These are phyloP conservation scores for Byssoonygena ceratinophila DNA, from an alignment of 2,329 filamentous ascomycete genomes.

Conservation along the genomic window DNA sequence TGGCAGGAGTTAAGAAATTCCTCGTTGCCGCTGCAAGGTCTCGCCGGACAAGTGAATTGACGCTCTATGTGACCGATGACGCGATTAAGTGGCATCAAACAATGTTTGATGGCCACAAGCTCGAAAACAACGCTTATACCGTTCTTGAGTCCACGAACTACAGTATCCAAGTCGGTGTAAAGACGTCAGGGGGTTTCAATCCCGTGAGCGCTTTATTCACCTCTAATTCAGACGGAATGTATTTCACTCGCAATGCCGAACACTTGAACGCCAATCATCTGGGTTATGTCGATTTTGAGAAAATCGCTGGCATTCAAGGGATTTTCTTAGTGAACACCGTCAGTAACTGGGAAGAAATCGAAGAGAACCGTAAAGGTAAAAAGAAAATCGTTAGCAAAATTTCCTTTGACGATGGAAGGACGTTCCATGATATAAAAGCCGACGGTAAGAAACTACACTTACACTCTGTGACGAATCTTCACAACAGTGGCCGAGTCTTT, in stretches of 20 bases:
- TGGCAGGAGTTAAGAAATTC: slow-evolving; percentile 77
- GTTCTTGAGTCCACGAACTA: slow-evolving; percentile 94
- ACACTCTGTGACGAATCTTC: slow-evolving; percentile 79
- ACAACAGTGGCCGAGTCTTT: slow-evolving; percentile 76
- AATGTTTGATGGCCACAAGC: slow-evolving; percentile 74
- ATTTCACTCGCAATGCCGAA: slow-evolving; percentile 83
- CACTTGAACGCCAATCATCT: slow-evolving; percentile 73
- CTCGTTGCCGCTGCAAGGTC: slow-evolving; percentile 74
- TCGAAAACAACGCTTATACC: slow-evolving; percentile 79
- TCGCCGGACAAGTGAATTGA: slow-evolving; percentile 74
- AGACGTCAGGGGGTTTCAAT: slow-evolving; percentile 46
- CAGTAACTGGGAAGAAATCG: slow-evolving; percentile 69
- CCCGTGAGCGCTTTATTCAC: slow-evolving; percentile 84
- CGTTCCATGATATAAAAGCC: slow-evolving; percentile 62
- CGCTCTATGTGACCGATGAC: slow-evolving; percentile 79
- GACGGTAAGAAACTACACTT: slow-evolving; percentile 65
- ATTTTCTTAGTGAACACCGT: slow-evolving; percentile 85
- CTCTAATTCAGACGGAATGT: slow-evolving; percentile 94
- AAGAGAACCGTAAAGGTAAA: slow-evolving; percentile 48
- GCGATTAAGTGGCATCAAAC: slow-evolving; percentile 80
- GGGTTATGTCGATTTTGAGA: slow-evolving; percentile 88
- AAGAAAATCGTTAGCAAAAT: slow-evolving; percentile 64
- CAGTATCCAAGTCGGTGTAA: slow-evolving; percentile 92
- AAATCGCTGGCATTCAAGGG: slow-evolving; percentile 81
- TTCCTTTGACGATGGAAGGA: slow-evolving; percentile 89